Evolutionary conservation across 345 rosid genomes (phyloP), one percentile per base, ranked within the genome.

Genomic region (Firmiana major): DNA sequence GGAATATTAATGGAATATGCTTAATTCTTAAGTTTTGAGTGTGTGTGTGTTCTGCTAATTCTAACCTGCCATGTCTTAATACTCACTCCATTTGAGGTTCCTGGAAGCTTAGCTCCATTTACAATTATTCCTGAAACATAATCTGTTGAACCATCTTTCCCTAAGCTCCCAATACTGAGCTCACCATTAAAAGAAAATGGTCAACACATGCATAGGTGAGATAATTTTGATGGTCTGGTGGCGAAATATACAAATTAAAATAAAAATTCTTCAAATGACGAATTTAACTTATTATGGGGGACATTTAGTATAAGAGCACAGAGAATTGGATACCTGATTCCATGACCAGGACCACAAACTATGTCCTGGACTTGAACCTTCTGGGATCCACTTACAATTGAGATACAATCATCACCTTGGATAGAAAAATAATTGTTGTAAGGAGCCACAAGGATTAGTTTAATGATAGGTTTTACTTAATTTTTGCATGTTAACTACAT

Each of bases 401-500:
- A 89, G 73, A 94, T 83, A 65, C 97, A 94, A 82, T 91, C 97
- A 82, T 94, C 98, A 67, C 98, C 98, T 60, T 93, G 59, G 43
- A 65, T 36, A 22, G 6, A 9, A 9, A 15, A 9, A 10, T 13
- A 11, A 21, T 21, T 57, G 10, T 21, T 17, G 34, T 9, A 59
- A 59, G 17, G 16, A 24, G 36, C 31, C 12, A 59, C 11, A 36
- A 36, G 36, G 63, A 59, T 59, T 26, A 59, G 63, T 46, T 36
- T 36, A 36, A 36, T 13, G 19, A 49, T 15, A 49, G 15, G 15
- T 45, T 2, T 45, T 45, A 45, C 49, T 45, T 42, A 42, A 45
- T 9, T 45, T 9, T 45, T 6, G 3, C 3, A 45, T 3, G 15
- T 75, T 36, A 89, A 2, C 3, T 11, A n/a, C n/a, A n/a, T 74